Evolutionary conservation across 371 early-diverging fungal species (phyloP), one percentile per base, ranked within the genome.

Genomic region (Coemansia sp.): DNA sequence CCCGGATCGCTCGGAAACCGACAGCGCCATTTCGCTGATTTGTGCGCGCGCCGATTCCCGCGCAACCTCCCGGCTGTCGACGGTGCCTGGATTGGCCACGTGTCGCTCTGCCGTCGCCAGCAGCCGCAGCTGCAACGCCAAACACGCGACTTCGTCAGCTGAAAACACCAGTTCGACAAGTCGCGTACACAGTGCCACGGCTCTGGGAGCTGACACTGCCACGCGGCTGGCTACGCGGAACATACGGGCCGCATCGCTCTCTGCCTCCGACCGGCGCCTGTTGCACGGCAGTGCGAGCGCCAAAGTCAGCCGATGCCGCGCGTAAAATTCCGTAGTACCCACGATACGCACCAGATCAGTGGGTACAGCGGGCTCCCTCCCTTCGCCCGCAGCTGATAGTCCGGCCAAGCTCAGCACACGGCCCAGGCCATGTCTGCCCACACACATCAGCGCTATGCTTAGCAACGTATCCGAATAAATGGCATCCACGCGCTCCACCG

Each of bases 151-250:
- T 12, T 38, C 34, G 3, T 16, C 33, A 12, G 11, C 29, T 0
- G 43, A 18, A 48, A 66, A 61, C 12, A 70, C 48, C 11, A 12
- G 12, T 10, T 44, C 34, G 6, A 64, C 7, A 4, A 70, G 38
- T 11, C 37, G 42, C 3, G 62, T 4, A 49, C 70, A 70, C 37
- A 54, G 1, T 9, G 44, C 56, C 1, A 50, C 58, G 6, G 53
- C 48, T 18, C 53, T 47, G 34, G 66, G 46, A 4, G 60, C 58
- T 24, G 66, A 50, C n/a, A 70, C 32, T 4, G 53, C 52, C 4
- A 70, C 70, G 34, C 55, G 51, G 62, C 70, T 70, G 66, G 66
- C 57, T 29, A 70, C 14, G 32, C 60, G 66, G 61, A 70, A 70
- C 70, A 70, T 70, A 12, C 70, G 66, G 37, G 53, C 58, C 5